Conservation (phyloP, 805 yeast species). For the Lipomyces spencermartinsiae region DNA sequence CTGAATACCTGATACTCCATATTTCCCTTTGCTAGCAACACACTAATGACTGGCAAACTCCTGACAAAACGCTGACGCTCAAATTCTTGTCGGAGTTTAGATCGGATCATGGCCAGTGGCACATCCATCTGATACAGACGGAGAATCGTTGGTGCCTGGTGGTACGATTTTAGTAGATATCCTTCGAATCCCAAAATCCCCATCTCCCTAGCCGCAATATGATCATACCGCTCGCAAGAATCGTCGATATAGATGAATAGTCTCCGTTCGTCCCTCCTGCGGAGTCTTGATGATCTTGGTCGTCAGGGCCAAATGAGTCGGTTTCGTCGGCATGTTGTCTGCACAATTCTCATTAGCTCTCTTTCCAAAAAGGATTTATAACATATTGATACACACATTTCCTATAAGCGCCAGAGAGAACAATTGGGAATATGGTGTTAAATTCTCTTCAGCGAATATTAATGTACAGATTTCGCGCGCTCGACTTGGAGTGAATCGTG, state of each 20-base stretch:
- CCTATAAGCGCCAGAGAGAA: background rate
- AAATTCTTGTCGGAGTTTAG: conserved; percentile 86
- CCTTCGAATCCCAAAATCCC: background rate
- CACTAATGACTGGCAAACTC: conserved; percentile 69
- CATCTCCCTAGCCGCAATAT: background rate
- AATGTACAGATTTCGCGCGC: conserved; percentile 11
- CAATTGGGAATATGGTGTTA: background rate
- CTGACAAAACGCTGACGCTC: conserved; percentile 80
- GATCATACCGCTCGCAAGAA: conserved; percentile 60
- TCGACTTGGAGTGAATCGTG: conserved; percentile 1
- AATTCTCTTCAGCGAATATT: background rate
- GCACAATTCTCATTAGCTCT: background rate
- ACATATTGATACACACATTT: background rate
- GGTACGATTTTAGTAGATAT: background rate
- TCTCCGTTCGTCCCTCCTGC: conserved; percentile 67
- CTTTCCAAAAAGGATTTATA: background rate
- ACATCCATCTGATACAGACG: conserved; percentile 74
- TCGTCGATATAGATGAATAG: conserved; percentile 73
- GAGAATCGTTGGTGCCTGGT: conserved; percentile 60
- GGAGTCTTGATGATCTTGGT: conserved; percentile 68
- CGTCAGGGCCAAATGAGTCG: conserved; percentile 86
- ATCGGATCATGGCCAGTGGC: conserved; percentile 78
- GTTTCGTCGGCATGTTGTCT: conserved; percentile 60
- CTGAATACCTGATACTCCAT: conserved; percentile 75
- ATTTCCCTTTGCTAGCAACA: conserved; percentile 79